phyloP scores from a whole-genome alignment of 331 rosid genomes.

The Pyracantha coccinea region DNA sequence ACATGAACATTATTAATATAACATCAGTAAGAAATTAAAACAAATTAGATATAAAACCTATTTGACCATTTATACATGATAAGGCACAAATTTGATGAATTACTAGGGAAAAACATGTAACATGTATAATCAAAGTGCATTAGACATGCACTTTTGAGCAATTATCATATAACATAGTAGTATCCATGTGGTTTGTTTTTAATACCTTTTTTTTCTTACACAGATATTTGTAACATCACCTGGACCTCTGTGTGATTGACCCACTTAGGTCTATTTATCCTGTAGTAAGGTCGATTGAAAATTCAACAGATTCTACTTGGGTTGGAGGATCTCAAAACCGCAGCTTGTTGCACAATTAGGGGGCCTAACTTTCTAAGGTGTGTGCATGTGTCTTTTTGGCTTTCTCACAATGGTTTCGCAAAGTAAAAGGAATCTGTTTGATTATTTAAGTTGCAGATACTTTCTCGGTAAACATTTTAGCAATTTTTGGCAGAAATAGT shows the following conservation, averaged over 20 bases:
- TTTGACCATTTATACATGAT: too few relatives aligned
- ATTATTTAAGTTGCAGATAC: not conserved
- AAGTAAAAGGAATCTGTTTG: not conserved
- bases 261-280: slow-evolving; percentile 54
- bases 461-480: not conserved
- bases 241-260: slow-evolving; percentile 62
- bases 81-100: too few relatives aligned
- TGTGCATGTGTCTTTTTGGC: not conserved
- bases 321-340: slow-evolving; percentile 48
- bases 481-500: not conserved
- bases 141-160: too few relatives aligned
- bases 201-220: not conserved
- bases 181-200: not conserved
- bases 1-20: too few relatives aligned
- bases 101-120: too few relatives aligned
- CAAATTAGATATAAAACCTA: too few relatives aligned
- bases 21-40: too few relatives aligned
- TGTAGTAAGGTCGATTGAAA: slow-evolving; percentile 58
- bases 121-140: too few relatives aligned
- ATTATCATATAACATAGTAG: not conserved
- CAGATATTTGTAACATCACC: slow-evolving; percentile 56
- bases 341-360: slow-evolving; percentile 41
- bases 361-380: slow-evolving; percentile 76
- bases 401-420: not conserved
- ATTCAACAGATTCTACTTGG: slow-evolving; percentile 67